These are phyloP conservation scores for Colletotrichum lini DNA, from an alignment of 2,329 filamentous ascomycete genomes.

Conservation along the genomic window DNA sequence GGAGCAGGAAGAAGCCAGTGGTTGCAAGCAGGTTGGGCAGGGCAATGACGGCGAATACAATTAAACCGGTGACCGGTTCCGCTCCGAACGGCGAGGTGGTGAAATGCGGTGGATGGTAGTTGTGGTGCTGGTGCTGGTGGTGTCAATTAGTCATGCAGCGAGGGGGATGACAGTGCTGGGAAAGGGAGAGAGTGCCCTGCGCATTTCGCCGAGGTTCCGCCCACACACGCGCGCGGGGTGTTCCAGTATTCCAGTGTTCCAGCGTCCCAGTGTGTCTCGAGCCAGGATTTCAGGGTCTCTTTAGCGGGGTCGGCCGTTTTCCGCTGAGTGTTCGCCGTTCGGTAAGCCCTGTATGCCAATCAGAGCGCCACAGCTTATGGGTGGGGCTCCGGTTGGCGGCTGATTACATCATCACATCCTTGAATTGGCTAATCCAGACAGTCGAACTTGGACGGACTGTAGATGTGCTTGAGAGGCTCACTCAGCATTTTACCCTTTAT, in stretches of 20 bases:
- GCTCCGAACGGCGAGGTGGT: conserved; percentile 37
- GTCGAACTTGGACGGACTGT: background rate
- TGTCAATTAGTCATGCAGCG: conserved; percentile 40
- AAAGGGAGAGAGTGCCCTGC: background rate
- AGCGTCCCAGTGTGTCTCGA: conserved; percentile 9
- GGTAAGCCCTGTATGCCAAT: background rate
- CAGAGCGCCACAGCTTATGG: too few relatives aligned
- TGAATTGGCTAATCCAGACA: conserved; percentile 23
- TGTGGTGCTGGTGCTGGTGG: background rate
- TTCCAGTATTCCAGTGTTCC: background rate
- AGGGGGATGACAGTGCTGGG: conserved; percentile 28
- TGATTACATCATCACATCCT: conserved; percentile 41
- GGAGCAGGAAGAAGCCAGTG: background rate
- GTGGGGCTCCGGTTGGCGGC: too few relatives aligned
- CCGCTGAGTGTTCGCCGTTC: conserved; percentile 6
- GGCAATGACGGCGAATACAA: conserved; percentile 8
- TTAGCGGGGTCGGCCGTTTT: conserved; percentile 32
- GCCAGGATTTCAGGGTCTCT: conserved; percentile 34
- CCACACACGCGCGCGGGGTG: conserved; percentile 24
- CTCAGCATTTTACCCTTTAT: too few relatives aligned
- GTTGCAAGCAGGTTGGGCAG: background rate
- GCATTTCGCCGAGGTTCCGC: conserved; percentile 41
- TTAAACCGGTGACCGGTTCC: conserved; percentile 37
- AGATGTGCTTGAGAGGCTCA: too few relatives aligned
- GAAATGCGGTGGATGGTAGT: background rate